phyloP scores from a whole-genome alignment of 306 rosid genomes.

The Corylus avellana region DNA sequence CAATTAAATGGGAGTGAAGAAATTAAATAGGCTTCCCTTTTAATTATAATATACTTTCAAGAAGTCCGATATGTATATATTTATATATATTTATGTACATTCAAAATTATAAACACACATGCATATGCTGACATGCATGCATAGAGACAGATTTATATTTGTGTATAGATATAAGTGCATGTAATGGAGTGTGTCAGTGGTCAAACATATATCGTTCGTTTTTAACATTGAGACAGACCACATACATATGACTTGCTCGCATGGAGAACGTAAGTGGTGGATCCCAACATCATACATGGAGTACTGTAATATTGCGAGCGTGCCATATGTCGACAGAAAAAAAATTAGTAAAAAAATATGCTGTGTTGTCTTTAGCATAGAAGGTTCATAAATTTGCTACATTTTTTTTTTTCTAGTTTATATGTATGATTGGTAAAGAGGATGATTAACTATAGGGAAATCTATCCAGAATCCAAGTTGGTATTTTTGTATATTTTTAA shows the following conservation, averaged over 20 bases:
- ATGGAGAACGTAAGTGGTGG: background rate
- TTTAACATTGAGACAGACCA: background rate
- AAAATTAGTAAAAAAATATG: background rate
- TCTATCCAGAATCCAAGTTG: constrained; percentile 33
- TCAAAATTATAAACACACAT: no score
- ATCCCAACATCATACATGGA: background rate
- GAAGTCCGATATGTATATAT: no score
- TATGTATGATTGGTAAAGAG: background rate
- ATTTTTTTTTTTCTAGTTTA: background rate
- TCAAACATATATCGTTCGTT: no score
- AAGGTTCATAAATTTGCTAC: background rate
- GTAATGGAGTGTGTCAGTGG: no score
- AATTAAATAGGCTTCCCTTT: no score
- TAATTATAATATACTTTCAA: no score
- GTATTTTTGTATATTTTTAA: constrained; percentile 6
- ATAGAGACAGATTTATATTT: background rate
- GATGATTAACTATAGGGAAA: background rate
- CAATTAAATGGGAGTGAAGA: no score
- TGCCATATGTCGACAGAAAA: background rate
- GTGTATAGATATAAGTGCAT: background rate
- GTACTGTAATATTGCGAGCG: background rate
- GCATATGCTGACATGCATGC: no score
- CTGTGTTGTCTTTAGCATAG: background rate
- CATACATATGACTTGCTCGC: background rate
- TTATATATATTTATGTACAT: no score